Evolutionary conservation across 495 filamentous ascomycete genomes (phyloP), one percentile per base, ranked within the genome.

Genomic region (Eremomyces bilateralis): DNA sequence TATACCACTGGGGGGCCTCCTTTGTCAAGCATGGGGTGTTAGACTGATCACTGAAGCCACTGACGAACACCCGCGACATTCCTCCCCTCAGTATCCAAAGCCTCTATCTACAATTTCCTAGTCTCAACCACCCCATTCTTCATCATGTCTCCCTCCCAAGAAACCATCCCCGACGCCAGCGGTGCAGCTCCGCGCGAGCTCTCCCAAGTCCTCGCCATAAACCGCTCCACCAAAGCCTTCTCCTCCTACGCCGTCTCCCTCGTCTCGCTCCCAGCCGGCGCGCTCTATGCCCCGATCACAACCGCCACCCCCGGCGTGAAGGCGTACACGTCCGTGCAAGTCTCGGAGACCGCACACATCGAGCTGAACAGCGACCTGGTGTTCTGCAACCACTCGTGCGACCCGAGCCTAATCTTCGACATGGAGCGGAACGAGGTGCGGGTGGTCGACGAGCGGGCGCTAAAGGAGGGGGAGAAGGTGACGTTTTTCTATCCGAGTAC

Each of bases 401-500:
- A 59, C 19, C 76, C 76, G 2, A 64, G 65, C 29, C 56, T 82
- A 19, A 61, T 71, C n/a, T 80, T 81, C 49, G 76, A 81, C 52
- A 80, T 71, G 59, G 48, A 47, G 29, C 60, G 59, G 42, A 62
- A 69, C 56, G 63, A 67, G 43, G 58, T 81, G 43, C 58, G 75
- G 12, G 75, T 68, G 2, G 64, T 64, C 10, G 54, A 62, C 13
- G 63, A 64, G 22, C 44, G 35, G 4, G 43, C 31, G 2, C 58
- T 77, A 18, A 52, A 61, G 32, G 46, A 42, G 1, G 75, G 73
- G 21, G 68, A 80, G 34, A 64, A 70, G 36, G 51, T 80, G 29
- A 80, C 75, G 36, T 80, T 78, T 60, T 82, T 82, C 57, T 82
- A 82, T 48, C 76, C 76, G 4, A 73, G 65, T 36, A 73, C 73